These are phyloP conservation scores for Cenchrus fungigraminus DNA, from an alignment of 176 grass and related monocot genomes.

Conservation along the genomic window DNA sequence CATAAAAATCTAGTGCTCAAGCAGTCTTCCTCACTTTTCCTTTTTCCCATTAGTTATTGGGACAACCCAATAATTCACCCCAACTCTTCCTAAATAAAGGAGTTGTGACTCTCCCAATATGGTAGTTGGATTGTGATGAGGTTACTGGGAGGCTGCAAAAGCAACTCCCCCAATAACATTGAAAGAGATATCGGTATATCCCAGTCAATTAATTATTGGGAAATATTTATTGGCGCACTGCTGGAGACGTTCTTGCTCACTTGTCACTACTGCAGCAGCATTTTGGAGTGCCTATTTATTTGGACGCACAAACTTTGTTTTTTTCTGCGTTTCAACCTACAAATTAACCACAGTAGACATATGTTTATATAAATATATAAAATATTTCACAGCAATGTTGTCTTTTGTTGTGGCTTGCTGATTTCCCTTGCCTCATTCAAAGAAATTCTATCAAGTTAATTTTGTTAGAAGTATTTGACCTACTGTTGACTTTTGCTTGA, in stretches of 20 bases:
- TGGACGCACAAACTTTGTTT: background rate
- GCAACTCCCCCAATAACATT: no score
- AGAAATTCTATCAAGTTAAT: slow-evolving; percentile 8
- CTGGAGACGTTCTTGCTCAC: no score
- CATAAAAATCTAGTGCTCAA: no score
- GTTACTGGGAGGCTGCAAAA: no score
- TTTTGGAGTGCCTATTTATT: slow-evolving; percentile 16
- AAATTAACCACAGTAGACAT: background rate
- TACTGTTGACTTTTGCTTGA: slow-evolving; percentile 9
- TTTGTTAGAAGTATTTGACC: background rate
- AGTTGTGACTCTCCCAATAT: background rate
- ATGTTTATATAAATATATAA: background rate
- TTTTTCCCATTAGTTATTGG: no score
- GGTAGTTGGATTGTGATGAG: no score
- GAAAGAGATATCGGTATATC: no score
- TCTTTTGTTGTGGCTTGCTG: slow-evolving; percentile 28
- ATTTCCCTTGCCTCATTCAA: slow-evolving; percentile 7
- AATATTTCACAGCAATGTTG: background rate
- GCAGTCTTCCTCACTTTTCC: no score
- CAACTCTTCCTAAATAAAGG: no score
- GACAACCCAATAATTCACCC: no score
- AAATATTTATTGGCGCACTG: no score
- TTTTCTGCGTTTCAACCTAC: background rate
- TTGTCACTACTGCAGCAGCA: background rate
- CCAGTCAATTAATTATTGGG: no score